Evolutionary conservation across 2,329 filamentous ascomycete genomes (phyloP).

Genomic region (Davidsoniella australis): DNA sequence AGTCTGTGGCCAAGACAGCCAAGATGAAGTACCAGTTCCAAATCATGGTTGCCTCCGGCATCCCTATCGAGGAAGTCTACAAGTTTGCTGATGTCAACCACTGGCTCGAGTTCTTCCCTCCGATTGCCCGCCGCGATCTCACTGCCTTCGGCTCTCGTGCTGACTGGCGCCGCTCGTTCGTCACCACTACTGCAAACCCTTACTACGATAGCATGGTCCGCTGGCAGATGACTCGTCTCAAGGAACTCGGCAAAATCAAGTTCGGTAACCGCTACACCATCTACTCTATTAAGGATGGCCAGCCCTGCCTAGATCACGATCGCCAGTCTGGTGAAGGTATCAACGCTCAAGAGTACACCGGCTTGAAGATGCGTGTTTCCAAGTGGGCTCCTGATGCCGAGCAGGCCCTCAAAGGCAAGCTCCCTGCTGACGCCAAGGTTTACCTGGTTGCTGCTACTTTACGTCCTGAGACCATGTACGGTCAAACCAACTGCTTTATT

Average conservation of each 20-base stretch:
- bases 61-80: conserved; percentile 77
- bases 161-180: conserved; percentile 83
- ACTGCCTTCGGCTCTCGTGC: conserved; percentile 72
- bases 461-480: conserved; percentile 96
- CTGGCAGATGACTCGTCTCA: conserved; percentile 93
- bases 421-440: conserved; percentile 62
- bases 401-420: conserved; percentile 54
- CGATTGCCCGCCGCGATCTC: conserved; percentile 39
- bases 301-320: conserved; percentile 32
- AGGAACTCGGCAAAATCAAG: conserved; percentile 80
- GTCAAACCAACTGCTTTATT: conserved; percentile 90
- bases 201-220: conserved; percentile 91
- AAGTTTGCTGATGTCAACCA: conserved; percentile 80
- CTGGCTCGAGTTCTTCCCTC: conserved; percentile 79
- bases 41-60: conserved; percentile 83
- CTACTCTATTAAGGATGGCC: conserved; percentile 62
- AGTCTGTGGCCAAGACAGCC: conserved; percentile 74
- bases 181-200: conserved; percentile 91
- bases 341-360: conserved; percentile 80
- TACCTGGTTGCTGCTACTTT: conserved; percentile 87
- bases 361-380: conserved; percentile 75
- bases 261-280: conserved; percentile 88
- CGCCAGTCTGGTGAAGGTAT: conserved; percentile 30
- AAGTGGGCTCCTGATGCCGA: conserved; percentile 71
- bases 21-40: conserved; percentile 94